These are phyloP conservation scores for Sporothrix curviconia DNA, from an alignment of 2,329 filamentous ascomycete species.

Conservation along the genomic window DNA sequence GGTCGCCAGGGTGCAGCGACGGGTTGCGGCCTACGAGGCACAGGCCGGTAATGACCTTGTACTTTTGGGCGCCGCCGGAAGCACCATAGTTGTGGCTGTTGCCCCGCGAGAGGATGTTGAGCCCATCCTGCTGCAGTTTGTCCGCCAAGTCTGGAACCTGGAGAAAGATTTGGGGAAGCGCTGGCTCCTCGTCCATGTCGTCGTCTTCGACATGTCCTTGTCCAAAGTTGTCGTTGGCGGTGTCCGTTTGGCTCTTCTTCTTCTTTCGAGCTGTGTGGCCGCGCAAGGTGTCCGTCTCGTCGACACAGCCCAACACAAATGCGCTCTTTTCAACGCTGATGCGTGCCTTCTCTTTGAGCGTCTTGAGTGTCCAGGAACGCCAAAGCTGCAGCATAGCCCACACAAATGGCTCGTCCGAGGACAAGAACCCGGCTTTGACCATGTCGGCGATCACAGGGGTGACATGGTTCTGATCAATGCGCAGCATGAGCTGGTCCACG, in stretches of 20 bases:
- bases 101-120: background rate
- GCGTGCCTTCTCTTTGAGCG: slow-evolving; percentile 85
- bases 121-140: slow-evolving; percentile 35
- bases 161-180: slow-evolving; percentile 80
- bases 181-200: slow-evolving; percentile 32
- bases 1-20: slow-evolving; percentile 85
- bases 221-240: too few relatives aligned
- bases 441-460: slow-evolving; percentile 69
- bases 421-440: slow-evolving; percentile 74
- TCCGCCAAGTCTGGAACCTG: slow-evolving; percentile 58
- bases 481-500: slow-evolving; percentile 60
- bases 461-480: slow-evolving; percentile 78
- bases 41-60: slow-evolving; percentile 63
- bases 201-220: too few relatives aligned
- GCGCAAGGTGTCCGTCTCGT: slow-evolving; percentile 70
- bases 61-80: slow-evolving; percentile 27
- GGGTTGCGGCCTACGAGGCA: slow-evolving; percentile 89
- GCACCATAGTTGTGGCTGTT: background rate
- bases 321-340: slow-evolving; percentile 77
- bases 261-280: slow-evolving; percentile 51
- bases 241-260: too few relatives aligned
- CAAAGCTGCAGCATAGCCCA: slow-evolving; percentile 74
- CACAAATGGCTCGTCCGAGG: slow-evolving; percentile 68
- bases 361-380: slow-evolving; percentile 82
- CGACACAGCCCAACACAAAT: slow-evolving; percentile 80